Conservation (phyloP, 2,329 filamentous ascomycete species). For the Alternaria hordeiaustralica region DNA sequence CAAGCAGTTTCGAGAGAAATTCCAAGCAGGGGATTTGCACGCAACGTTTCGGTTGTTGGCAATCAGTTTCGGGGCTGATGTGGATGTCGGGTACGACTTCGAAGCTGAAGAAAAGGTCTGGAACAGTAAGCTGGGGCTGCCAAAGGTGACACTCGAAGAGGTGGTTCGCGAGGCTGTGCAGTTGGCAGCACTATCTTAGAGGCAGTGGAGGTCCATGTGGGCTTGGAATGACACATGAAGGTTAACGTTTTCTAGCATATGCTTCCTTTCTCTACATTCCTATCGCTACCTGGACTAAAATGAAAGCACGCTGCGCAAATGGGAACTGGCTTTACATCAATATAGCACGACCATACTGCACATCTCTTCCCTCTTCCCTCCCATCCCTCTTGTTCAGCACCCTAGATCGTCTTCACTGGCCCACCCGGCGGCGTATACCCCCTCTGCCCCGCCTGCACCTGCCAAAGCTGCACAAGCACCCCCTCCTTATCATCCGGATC, state of each 20-base stretch:
- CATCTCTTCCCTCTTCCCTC: background rate
- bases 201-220: accelerated
- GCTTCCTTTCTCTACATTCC: background rate
- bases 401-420: conserved; percentile 19
- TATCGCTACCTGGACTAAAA: background rate
- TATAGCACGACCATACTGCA: background rate
- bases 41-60: conserved; percentile 25
- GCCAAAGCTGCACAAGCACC: conserved; percentile 24
- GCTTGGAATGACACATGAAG: accelerated
- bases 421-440: conserved; percentile 27
- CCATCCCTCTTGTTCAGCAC: background rate
- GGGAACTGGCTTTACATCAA: background rate
- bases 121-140: conserved; percentile 29
- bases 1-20: conserved; percentile 9
- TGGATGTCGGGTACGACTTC: conserved; percentile 32
- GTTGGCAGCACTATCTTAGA: background rate
- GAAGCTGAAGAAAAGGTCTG: conserved; percentile 28
- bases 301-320: background rate
- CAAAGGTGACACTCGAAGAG: conserved; percentile 23
- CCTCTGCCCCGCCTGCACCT: conserved; percentile 16
- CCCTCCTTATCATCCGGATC: conserved; percentile 27
- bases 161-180: conserved; percentile 11
- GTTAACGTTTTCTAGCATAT: too few relatives aligned
- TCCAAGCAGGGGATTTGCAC: conserved; percentile 24
- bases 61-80: conserved; percentile 27